A percentile compares a stretch with the other conserved stretches of the same genome.
These are phyloP conservation scores for Brassica rapa DNA, from an alignment of 345 rosid species.

Conservation along the genomic window DNA sequence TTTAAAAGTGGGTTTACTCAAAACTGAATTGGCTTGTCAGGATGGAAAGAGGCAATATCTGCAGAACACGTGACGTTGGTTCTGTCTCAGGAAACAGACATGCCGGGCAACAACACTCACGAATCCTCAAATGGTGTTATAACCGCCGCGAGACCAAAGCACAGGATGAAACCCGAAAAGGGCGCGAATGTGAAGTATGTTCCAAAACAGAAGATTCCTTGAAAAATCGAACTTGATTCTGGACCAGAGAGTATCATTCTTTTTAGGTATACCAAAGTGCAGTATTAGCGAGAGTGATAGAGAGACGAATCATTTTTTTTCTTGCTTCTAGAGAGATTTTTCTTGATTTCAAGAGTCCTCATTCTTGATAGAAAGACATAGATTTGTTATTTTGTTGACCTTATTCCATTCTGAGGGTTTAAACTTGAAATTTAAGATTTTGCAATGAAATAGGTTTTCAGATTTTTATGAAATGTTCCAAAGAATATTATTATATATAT, in stretches of 20 bases:
- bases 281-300: slow-evolving; percentile 31
- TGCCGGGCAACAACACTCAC: slow-evolving; percentile 29
- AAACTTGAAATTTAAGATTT: slow-evolving; percentile 16
- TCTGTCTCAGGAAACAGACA: slow-evolving; percentile 51
- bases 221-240: slow-evolving; percentile 19
- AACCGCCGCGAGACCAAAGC: slow-evolving; percentile 43
- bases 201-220: slow-evolving; percentile 59
- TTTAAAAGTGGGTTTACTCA: not conserved
- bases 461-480: slow-evolving; percentile 12
- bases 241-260: slow-evolving; percentile 34
- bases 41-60: slow-evolving; percentile 85
- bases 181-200: slow-evolving; percentile 75
- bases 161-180: slow-evolving; percentile 58
- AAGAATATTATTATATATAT: slow-evolving; percentile 10
- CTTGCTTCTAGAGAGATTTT: slow-evolving; percentile 37
- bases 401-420: slow-evolving; percentile 26
- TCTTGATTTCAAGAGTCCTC: slow-evolving; percentile 16
- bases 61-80: slow-evolving; percentile 68
- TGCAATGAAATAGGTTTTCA: slow-evolving; percentile 29
- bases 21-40: slow-evolving; percentile 41
- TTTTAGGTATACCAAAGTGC: slow-evolving; percentile 43
- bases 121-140: slow-evolving; percentile 29
- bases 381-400: slow-evolving; percentile 28
- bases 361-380: slow-evolving; percentile 20
- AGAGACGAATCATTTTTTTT: not conserved